Evolutionary conservation across 1,284 basidiomycete species (phyloP).

Genomic region (Papiliotrema terrestris): DNA sequence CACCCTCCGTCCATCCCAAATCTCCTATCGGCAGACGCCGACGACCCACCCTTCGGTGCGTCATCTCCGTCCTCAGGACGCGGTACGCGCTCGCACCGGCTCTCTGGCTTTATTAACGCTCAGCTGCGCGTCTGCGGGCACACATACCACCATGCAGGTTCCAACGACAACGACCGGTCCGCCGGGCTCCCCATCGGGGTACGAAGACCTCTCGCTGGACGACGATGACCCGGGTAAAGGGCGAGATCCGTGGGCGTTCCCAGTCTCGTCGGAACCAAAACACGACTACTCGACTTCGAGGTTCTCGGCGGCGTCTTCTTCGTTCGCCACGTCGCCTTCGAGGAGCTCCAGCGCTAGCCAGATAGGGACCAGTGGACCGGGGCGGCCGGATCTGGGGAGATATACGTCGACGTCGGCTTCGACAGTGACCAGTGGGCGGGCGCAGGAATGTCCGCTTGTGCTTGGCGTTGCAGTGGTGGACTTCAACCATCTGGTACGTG

Average conservation of each 20-base stretch:
- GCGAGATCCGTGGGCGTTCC: conserved; percentile 1
- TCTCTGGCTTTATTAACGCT: no score
- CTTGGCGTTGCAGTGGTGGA: conserved; percentile 82
- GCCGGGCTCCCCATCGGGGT: conserved; percentile 1
- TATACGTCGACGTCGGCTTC: not conserved
- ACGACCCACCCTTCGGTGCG: no score
- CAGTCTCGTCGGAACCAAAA: not conserved
- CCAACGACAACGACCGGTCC: no score
- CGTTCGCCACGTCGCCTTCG: not conserved
- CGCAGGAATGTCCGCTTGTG: conserved; percentile 41
- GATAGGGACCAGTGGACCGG: not conserved
- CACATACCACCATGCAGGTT: no score
- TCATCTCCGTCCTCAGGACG: no score
- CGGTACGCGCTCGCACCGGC: no score
- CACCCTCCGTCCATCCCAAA: no score
- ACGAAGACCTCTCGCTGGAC: conserved; percentile 12
- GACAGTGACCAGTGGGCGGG: not conserved
- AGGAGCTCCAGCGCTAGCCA: not conserved
- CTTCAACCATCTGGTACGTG: conserved; percentile 77
- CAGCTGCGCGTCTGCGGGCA: no score
- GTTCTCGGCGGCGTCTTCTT: not conserved
- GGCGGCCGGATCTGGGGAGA: not conserved
- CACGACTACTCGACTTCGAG: not conserved
- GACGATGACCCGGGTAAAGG: not conserved
- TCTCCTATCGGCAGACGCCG: no score